Percentiles rank a stretch among this genome's conserved stretches.
phyloP scores from a whole-genome alignment of 1,284 basidiomycete species.

The Naganishia cerealis region DNA sequence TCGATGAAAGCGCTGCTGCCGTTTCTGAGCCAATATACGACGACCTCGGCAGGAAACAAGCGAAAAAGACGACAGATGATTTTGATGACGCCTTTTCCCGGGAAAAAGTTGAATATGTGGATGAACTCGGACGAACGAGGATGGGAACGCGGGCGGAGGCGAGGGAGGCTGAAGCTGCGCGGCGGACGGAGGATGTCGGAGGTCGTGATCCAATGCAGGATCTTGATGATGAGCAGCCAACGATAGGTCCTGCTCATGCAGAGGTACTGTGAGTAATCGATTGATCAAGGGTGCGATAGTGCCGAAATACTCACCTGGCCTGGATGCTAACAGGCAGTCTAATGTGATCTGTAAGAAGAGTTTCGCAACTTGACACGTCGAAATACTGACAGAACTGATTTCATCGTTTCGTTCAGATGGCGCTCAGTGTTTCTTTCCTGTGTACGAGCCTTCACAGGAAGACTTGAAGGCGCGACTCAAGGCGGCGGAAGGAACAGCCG shows the following conservation, averaged over 20 bases:
- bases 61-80: conserved; percentile 59
- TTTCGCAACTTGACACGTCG: too few relatives aligned
- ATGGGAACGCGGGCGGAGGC: conserved; percentile 49
- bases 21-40: conserved; percentile 30
- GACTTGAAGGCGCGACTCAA: conserved; percentile 75
- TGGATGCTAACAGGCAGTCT: conserved; percentile 58
- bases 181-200: conserved; percentile 8
- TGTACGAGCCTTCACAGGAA: conserved; percentile 79
- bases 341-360: conserved; percentile 56
- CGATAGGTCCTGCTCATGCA: conserved; percentile 43
- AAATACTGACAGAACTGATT: background rate
- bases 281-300: background rate
- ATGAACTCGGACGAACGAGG: conserved; percentile 52
- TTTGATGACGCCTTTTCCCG: conserved; percentile 26
- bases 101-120: conserved; percentile 50
- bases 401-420: conserved; percentile 51
- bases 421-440: conserved; percentile 76
- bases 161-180: conserved; percentile 41
- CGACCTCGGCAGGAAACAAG: conserved; percentile 43
- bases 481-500: conserved; percentile 66
- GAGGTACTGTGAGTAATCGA: conserved; percentile 48
- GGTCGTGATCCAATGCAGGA: conserved; percentile 27
- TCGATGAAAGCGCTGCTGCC: conserved; percentile 41
- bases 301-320: background rate
- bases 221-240: conserved; percentile 35